Percentiles rank a stretch among this genome's conserved stretches.
phyloP scores from a whole-genome alignment of 257 asterid genomes.

The Petrea volubilis region DNA sequence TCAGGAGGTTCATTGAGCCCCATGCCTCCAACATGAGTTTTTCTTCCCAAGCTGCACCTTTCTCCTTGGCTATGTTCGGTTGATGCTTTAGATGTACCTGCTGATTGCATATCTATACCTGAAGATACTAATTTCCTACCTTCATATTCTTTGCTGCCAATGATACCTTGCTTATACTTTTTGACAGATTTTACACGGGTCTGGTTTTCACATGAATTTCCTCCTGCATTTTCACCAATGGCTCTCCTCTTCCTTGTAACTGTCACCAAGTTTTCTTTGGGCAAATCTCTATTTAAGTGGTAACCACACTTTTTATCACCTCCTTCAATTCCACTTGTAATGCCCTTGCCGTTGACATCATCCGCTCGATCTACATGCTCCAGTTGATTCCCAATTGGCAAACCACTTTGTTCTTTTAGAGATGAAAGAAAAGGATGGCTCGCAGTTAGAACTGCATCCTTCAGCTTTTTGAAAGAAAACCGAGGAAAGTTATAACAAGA shows the following conservation, averaged over 20 bases:
- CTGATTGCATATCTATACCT: constrained; percentile 1
- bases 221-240: constrained; percentile 26
- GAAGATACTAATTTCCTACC: constrained; percentile 18
- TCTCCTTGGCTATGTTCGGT: constrained; percentile 21
- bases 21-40: constrained; percentile 13
- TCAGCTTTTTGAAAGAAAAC: constrained; percentile 46
- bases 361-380: constrained; percentile 19
- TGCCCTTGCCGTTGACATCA: constrained; percentile 26
- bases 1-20: constrained; percentile 21
- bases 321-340: constrained; percentile 14
- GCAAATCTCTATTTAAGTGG: constrained; percentile 25
- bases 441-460: constrained; percentile 49
- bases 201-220: constrained; percentile 24
- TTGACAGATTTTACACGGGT: constrained; percentile 31
- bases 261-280: constrained; percentile 30
- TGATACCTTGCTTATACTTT: constrained; percentile 43
- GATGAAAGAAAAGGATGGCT: constrained; percentile 44
- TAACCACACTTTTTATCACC: constrained; percentile 22
- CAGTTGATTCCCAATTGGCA: constrained; percentile 32
- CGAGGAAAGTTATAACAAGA: constrained; percentile 18
- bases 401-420: constrained; percentile 58
- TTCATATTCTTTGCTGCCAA: constrained; percentile 9
- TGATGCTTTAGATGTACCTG: constrained; percentile 19
- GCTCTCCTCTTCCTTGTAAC: constrained; percentile 35
- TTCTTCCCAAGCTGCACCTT: constrained; percentile 24